phyloP scores from a whole-genome alignment of 495 filamentous ascomycete genomes.

The Neurospora sp. region DNA sequence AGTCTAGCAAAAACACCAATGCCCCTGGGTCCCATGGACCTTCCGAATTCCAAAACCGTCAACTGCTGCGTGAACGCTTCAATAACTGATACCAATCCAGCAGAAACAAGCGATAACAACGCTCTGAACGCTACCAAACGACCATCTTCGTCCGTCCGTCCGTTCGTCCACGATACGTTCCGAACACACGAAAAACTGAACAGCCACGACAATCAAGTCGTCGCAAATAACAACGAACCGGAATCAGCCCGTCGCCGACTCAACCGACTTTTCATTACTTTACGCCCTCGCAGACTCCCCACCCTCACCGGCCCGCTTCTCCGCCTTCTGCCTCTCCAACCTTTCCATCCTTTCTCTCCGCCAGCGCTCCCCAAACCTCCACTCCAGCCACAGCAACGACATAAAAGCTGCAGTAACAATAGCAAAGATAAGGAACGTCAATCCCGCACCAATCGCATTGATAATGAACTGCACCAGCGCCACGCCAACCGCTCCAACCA shows the following conservation, averaged over 20 bases:
- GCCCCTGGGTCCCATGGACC: background rate
- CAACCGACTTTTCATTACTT: background rate
- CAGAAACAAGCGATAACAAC: background rate
- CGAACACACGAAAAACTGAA: background rate
- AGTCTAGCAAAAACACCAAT: background rate
- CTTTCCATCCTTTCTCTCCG: constrained; percentile 13
- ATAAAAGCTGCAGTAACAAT: constrained; percentile 33
- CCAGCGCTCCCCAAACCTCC: constrained; percentile 21
- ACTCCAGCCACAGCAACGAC: constrained; percentile 35
- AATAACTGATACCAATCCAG: background rate
- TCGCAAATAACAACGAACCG: background rate
- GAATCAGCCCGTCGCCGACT: background rate
- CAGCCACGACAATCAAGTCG: background rate
- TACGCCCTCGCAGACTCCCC: background rate
- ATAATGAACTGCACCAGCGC: constrained; percentile 53
- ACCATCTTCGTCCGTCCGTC: background rate
- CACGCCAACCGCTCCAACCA: constrained; percentile 51
- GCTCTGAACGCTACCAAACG: background rate
- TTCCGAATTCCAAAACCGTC: background rate
- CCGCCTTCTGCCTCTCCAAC: constrained; percentile 4
- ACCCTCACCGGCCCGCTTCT: background rate
- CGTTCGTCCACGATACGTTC: background rate
- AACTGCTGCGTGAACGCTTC: background rate
- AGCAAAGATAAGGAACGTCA: constrained; percentile 51
- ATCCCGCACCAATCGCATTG: constrained; percentile 46